Evolutionary conservation across 2,329 filamentous ascomycete species (phyloP).

Genomic region (Trichoderma simmonsii): DNA sequence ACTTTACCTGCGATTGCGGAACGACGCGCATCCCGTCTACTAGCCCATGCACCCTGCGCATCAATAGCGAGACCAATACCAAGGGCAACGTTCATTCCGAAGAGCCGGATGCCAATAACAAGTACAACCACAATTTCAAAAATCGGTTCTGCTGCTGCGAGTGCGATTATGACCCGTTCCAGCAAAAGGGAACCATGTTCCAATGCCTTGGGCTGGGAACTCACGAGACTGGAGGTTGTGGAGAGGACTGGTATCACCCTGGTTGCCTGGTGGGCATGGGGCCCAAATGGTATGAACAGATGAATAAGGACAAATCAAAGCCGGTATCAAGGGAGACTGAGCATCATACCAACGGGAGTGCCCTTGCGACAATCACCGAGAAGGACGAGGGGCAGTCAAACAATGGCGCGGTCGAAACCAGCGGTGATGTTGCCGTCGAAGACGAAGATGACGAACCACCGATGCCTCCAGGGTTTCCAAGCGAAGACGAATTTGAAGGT

Average conservation of each 20-base stretch:
- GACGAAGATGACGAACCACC: constrained; percentile 61
- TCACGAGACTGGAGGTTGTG: constrained; percentile 79
- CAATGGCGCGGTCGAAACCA: constrained; percentile 17
- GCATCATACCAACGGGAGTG: constrained; percentile 20
- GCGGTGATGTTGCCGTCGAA: constrained; percentile 31
- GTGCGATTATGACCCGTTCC: constrained; percentile 80
- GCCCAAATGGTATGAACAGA: constrained; percentile 65
- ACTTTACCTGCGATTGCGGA: constrained; percentile 96
- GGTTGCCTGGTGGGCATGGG: constrained; percentile 83
- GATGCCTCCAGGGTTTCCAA: constrained; percentile 80
- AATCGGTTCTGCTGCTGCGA: constrained; percentile 90
- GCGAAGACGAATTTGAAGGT: constrained; percentile 83
- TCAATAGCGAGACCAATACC: constrained; percentile 67
- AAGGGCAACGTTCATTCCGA: constrained; percentile 78
- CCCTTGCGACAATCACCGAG: constrained; percentile 51
- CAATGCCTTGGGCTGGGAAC: constrained; percentile 87
- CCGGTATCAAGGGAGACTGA: constrained; percentile 15
- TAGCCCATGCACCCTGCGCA: constrained; percentile 72
- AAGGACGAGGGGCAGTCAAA: constrained; percentile 38
- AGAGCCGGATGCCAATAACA: constrained; percentile 67
- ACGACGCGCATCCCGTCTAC: constrained; percentile 72
- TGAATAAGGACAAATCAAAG: constrained; percentile 38
- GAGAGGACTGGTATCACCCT: constrained; percentile 97
- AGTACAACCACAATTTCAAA: constrained; percentile 93
- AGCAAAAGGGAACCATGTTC: constrained; percentile 97